Conservation (phyloP, 176 grass and related monocot genomes). For the Eragrostis curvula region DNA sequence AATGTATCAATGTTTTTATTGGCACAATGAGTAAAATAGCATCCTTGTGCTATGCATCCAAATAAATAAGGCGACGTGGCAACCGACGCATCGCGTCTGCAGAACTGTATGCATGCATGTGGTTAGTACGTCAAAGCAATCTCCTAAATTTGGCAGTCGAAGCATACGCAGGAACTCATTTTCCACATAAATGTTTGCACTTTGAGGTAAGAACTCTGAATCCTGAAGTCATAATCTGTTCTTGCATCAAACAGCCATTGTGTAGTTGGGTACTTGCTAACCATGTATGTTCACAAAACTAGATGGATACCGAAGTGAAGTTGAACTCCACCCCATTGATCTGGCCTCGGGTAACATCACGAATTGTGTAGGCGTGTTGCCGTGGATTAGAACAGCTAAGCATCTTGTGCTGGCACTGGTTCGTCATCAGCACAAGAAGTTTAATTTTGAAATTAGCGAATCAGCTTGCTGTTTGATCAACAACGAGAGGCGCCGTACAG, state of each 20-base stretch:
- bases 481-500: background rate
- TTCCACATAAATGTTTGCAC: background rate
- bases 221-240: background rate
- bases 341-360: background rate
- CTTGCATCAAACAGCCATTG: background rate
- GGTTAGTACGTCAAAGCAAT: constrained; percentile 34
- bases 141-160: background rate
- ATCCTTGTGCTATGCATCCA: background rate
- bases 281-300: background rate
- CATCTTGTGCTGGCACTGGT: constrained; percentile 18
- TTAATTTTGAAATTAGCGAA: constrained; percentile 5
- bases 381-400: background rate
- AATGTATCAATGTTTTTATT: background rate
- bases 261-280: constrained; percentile 5
- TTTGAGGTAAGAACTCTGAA: background rate
- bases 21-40: background rate
- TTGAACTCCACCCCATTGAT: background rate
- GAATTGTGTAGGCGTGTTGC: background rate
- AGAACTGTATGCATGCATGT: background rate
- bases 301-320: background rate
- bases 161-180: constrained; percentile 2
- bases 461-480: constrained; percentile 27
- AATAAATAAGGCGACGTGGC: constrained; percentile 26
- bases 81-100: background rate
- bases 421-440: background rate